These are phyloP conservation scores for Colletotrichum sidae DNA, from an alignment of 2,329 filamentous ascomycete species.

Conservation along the genomic window DNA sequence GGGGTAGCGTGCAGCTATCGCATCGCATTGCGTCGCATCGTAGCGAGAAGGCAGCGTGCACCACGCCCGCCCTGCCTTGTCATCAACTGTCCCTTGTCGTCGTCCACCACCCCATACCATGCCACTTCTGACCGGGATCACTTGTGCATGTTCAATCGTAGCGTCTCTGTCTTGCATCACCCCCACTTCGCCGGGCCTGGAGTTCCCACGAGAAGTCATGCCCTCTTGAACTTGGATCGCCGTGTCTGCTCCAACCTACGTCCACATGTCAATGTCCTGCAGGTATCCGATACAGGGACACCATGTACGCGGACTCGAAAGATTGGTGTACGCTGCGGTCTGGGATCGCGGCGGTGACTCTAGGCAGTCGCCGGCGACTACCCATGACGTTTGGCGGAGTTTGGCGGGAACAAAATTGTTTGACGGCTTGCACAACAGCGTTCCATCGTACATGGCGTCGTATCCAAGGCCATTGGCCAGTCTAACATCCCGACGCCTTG, in stretches of 20 bases:
- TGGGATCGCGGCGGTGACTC: not conserved
- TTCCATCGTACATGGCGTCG: not conserved
- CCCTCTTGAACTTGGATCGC: too few relatives aligned
- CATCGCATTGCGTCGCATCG: not conserved
- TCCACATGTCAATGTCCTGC: too few relatives aligned
- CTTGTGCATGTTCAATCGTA: not conserved
- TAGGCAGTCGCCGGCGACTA: constrained; percentile 11
- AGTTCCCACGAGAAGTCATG: too few relatives aligned
- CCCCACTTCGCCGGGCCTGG: not conserved
- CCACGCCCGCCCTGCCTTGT: too few relatives aligned
- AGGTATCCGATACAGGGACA: too few relatives aligned
- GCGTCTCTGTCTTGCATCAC: not conserved
- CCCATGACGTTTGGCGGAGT: constrained; percentile 5
- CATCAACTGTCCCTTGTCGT: too few relatives aligned
- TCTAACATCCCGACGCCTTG: constrained; percentile 5
- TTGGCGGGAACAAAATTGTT: too few relatives aligned
- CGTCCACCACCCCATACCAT: not conserved
- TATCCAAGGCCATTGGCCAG: not conserved
- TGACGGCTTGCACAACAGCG: not conserved
- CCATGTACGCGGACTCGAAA: too few relatives aligned
- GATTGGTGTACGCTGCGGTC: too few relatives aligned
- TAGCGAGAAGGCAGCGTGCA: too few relatives aligned
- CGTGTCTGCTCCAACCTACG: too few relatives aligned
- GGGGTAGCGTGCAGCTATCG: constrained; percentile 20
- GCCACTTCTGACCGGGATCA: constrained; percentile 21